Percentiles rank a stretch among this genome's conserved stretches.
These are phyloP conservation scores for Colletotrichum siamense DNA, from an alignment of 2,329 filamentous ascomycete species.

Conservation along the genomic window DNA sequence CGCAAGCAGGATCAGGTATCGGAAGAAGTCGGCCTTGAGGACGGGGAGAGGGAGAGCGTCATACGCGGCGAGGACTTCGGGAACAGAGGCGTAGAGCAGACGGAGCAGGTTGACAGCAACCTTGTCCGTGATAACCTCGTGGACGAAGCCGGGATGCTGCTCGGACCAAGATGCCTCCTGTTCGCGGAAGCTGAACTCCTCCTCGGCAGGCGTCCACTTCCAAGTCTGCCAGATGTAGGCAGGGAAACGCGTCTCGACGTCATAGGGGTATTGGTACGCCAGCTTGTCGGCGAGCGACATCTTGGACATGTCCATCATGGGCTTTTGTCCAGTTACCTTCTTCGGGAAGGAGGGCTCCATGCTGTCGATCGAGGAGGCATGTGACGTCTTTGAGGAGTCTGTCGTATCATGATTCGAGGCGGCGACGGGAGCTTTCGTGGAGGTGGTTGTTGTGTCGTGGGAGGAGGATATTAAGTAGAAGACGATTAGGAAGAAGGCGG, in stretches of 20 bases:
- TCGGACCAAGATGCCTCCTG: constrained; percentile 90
- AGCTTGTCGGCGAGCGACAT: constrained; percentile 82
- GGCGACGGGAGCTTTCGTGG: constrained; percentile 25
- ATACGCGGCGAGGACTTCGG: constrained; percentile 81
- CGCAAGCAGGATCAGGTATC: constrained; percentile 71
- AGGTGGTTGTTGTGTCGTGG: constrained; percentile 42
- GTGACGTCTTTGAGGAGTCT: background rate
- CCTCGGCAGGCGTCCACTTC: constrained; percentile 83
- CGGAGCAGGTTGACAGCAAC: constrained; percentile 82
- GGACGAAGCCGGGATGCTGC: constrained; percentile 87
- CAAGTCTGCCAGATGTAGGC: constrained; percentile 99
- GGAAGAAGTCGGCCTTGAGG: constrained; percentile 80
- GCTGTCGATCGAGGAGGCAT: background rate
- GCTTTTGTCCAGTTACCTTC: constrained; percentile 59
- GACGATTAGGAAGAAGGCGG: constrained; percentile 71
- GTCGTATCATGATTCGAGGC: constrained; percentile 21
- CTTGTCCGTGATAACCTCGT: constrained; percentile 95
- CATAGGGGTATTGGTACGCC: constrained; percentile 92
- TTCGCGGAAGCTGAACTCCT: constrained; percentile 80
- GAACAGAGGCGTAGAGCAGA: constrained; percentile 84
- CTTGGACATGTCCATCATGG: constrained; percentile 72
- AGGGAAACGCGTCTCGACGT: constrained; percentile 86
- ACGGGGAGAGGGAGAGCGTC: constrained; percentile 74
- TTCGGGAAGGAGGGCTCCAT: constrained; percentile 6
- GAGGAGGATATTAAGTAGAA: constrained; percentile 73